phyloP scores from a whole-genome alignment of 1,139 yeast genomes.

The Suhomyces yuchorum region DNA sequence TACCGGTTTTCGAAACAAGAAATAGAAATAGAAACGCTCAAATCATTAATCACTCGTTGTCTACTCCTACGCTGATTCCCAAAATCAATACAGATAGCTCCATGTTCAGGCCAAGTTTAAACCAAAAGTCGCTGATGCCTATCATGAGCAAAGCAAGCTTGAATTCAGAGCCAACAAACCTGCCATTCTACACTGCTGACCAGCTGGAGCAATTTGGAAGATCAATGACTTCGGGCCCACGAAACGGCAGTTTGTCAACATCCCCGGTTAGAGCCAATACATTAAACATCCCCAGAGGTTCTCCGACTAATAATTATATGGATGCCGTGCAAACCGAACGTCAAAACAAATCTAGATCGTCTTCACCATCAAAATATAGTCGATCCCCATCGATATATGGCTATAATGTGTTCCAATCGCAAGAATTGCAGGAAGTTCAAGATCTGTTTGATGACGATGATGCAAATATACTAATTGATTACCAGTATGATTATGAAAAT shows the following conservation, averaged over 20 bases:
- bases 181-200: conserved; percentile 7
- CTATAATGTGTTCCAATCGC: conserved; percentile 5
- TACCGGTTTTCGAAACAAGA: background rate
- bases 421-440: background rate
- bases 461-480: conserved; percentile 5
- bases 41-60: conserved; percentile 14
- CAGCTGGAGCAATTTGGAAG: background rate
- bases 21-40: conserved; percentile 5
- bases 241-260: background rate
- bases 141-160: background rate
- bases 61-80: conserved; percentile 12
- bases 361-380: conserved; percentile 33
- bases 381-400: conserved; percentile 22
- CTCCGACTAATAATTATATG: conserved; percentile 10
- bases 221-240: background rate
- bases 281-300: conserved; percentile 12
- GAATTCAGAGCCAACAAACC: background rate
- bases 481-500: conserved; percentile 14
- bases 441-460: conserved; percentile 8
- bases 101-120: conserved; percentile 4
- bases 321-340: conserved; percentile 6
- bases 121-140: conserved; percentile 12
- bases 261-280: conserved; percentile 16
- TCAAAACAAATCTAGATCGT: conserved; percentile 23
- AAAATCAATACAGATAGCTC: conserved; percentile 5